A percentile compares a stretch with the other conserved stretches of the same genome.
These are phyloP conservation scores for Puccinia novopanici DNA, from an alignment of 1,284 basidiomycete species.

Conservation along the genomic window DNA sequence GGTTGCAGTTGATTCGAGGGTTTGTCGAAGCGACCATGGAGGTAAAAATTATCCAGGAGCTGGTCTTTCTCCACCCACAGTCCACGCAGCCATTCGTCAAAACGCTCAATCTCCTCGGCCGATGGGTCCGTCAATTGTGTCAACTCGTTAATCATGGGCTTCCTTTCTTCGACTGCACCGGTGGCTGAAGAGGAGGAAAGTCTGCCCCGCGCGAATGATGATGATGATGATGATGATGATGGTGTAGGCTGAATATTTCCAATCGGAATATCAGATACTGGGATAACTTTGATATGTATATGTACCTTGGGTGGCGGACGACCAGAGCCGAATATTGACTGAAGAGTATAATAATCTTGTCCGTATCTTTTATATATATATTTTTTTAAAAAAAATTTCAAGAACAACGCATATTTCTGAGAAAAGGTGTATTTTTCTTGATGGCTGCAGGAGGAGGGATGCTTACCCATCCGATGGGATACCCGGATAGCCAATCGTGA, in stretches of 20 bases:
- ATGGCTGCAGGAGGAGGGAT: background rate
- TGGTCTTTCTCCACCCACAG: constrained; percentile 56
- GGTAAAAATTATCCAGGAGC: constrained; percentile 55
- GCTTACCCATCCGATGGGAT: constrained; percentile 61
- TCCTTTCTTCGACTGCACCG: constrained; percentile 52
- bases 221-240: constrained; percentile 4
- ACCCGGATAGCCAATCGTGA: constrained; percentile 88
- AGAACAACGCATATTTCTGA: too few species aligned
- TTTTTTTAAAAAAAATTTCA: too few species aligned
- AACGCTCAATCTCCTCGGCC: constrained; percentile 54
- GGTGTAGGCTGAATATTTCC: background rate
- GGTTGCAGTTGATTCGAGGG: background rate
- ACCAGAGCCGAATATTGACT: constrained; percentile 80
- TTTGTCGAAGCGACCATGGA: constrained; percentile 49
- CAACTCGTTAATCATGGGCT: constrained; percentile 44
- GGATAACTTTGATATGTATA: constrained; percentile 71
- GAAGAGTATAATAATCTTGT: constrained; percentile 81
- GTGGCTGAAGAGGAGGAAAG: too few species aligned
- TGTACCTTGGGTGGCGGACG: constrained; percentile 82
- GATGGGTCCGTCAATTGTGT: constrained; percentile 46
- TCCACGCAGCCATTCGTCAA: constrained; percentile 55
- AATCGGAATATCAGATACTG: constrained; percentile 28
- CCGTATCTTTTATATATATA: too few species aligned
- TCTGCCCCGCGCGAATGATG: too few species aligned
- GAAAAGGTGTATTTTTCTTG: too few species aligned